phyloP scores from a whole-genome alignment of 305 asterid genomes.

The Ajuga reptans region DNA sequence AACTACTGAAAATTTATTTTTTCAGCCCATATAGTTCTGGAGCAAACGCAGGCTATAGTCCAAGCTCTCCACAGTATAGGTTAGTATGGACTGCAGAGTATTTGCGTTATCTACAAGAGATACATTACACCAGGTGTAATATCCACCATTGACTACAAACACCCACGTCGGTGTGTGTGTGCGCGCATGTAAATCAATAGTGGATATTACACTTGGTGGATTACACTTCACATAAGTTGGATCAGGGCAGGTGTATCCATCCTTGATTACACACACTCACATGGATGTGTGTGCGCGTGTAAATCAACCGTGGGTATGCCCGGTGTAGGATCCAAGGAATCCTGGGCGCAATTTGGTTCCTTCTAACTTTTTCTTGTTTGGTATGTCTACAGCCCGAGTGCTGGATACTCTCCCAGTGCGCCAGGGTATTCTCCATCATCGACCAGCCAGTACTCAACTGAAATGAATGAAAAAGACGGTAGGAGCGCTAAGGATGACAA shows the following conservation, averaged over 20 bases:
- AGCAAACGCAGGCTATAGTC: constrained; percentile 69
- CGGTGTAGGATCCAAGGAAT: neutral
- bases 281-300: neutral
- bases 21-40: constrained; percentile 70
- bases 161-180: too few species aligned
- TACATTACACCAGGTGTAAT: neutral
- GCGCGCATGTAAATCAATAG: neutral
- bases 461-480: constrained; percentile 46
- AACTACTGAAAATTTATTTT: neutral
- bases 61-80: constrained; percentile 91
- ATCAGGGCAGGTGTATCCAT: neutral
- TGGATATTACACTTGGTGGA: neutral
- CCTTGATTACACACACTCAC: neutral
- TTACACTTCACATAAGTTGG: neutral
- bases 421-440: constrained; percentile 98
- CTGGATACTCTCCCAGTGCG: constrained; percentile 90
- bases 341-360: neutral
- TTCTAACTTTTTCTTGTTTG: neutral
- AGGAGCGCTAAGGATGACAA: constrained; percentile 55
- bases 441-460: constrained; percentile 74
- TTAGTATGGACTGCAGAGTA: constrained; percentile 19
- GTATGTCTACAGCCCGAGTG: constrained; percentile 62
- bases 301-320: neutral
- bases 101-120: neutral
- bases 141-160: neutral